phyloP scores from a whole-genome alignment of 2,329 filamentous ascomycete genomes.

The Cercospora sp. region DNA sequence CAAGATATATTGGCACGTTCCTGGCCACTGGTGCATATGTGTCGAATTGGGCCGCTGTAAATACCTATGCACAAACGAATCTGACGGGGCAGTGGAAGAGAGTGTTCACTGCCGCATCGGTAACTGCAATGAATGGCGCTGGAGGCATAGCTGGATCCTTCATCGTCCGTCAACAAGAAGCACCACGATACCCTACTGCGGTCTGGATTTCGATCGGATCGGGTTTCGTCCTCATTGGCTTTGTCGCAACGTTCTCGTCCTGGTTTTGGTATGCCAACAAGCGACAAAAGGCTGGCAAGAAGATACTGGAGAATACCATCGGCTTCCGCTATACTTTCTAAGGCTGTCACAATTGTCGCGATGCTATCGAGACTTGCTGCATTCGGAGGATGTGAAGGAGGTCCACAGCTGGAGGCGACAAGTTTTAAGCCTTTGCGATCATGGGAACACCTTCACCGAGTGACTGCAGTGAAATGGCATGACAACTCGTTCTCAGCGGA shows the following conservation, averaged over 20 bases:
- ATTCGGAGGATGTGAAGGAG: neutral
- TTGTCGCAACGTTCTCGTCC: constrained; percentile 32
- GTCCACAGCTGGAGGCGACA: neutral
- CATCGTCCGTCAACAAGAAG: constrained; percentile 62
- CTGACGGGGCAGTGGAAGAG: constrained; percentile 65
- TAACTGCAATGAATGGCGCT: constrained; percentile 61
- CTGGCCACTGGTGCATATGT: constrained; percentile 68
- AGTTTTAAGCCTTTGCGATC: neutral
- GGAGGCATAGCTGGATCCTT: constrained; percentile 67
- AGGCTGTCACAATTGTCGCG: constrained; percentile 13
- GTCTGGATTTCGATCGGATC: constrained; percentile 66
- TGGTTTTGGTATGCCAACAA: constrained; percentile 35
- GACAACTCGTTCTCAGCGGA: neutral
- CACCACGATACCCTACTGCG: constrained; percentile 63
- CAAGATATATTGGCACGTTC: constrained; percentile 65
- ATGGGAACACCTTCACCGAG: neutral
- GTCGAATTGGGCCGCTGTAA: constrained; percentile 68
- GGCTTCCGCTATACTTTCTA: constrained; percentile 51
- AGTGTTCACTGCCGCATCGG: constrained; percentile 60
- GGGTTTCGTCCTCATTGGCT: constrained; percentile 34
- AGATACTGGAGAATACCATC: constrained; percentile 35
- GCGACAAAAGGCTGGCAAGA: constrained; percentile 31
- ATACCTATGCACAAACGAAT: constrained; percentile 64
- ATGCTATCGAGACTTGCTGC: neutral
- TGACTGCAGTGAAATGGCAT: neutral